A percentile compares a stretch with the other conserved stretches of the same genome.
Evolutionary conservation across 306 rosid genomes (phyloP).

Genomic region (Luffa aegyptiaca): DNA sequence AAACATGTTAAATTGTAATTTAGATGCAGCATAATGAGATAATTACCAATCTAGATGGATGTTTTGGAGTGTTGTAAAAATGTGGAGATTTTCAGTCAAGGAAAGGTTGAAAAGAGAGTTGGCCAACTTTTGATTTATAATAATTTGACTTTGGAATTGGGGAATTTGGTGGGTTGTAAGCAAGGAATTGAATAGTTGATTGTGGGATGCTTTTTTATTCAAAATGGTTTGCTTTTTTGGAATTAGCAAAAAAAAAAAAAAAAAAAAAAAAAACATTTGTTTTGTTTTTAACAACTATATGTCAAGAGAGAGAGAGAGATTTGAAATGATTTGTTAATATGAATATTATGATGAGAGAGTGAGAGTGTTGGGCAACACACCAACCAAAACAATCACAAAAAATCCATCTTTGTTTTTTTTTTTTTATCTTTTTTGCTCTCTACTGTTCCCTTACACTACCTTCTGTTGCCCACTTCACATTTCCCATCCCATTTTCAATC

Average conservation of each 20-base stretch:
- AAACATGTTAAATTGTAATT: neutral
- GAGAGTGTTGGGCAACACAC: neutral
- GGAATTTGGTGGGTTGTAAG: neutral
- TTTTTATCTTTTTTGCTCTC: neutral
- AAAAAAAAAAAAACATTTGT: too few species aligned
- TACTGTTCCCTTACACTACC: neutral
- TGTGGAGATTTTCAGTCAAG: neutral
- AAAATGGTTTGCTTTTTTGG: neutral
- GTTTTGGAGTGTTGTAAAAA: neutral
- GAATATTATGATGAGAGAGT: neutral
- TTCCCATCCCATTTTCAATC: neutral
- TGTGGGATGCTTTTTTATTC: neutral
- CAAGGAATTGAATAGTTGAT: neutral
- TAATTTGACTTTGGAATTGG: neutral
- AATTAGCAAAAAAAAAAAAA: neutral
- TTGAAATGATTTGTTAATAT: neutral
- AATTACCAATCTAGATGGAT: neutral
- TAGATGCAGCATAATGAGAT: neutral
- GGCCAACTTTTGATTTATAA: neutral
- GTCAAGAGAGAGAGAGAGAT: neutral
- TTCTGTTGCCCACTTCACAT: neutral
- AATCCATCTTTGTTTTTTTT: neutral
- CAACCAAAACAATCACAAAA: neutral
- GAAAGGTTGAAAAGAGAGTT: neutral
- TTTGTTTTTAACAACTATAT: neutral